Base-by-base conservation (phyloP, 176 grass and related monocot species). In the Bonia amplexicaulis region DNA sequence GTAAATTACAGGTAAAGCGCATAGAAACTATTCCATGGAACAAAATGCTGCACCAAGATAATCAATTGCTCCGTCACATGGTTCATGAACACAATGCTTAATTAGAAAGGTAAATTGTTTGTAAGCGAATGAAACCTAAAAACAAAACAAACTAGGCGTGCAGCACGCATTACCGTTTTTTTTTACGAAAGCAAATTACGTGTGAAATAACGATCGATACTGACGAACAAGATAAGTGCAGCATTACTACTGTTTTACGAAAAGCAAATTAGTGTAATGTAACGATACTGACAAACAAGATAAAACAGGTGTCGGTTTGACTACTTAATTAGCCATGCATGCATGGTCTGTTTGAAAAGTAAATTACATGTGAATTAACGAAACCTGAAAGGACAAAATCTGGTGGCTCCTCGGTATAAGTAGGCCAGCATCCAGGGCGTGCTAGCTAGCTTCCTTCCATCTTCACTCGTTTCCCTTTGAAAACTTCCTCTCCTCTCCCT, bases 361-460 rank as follows among this genome's bases (percentile, higher is more conserved):
- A 12, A 80, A 27, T 27, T 62, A 62, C 4, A 13, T 62, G 23
- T 6, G 2, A 27, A 62, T 62, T 6, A 14, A 0, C 0, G 0
- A 29, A 2, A 27, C n/a, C 59, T 12, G 27, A 2, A 26, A 62
- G 2, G n/a, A 13, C 5, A 29, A 13, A 71, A 31, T 51, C 78
- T 80, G 62, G 62, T 53, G 29, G 29, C 47, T 80, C 77, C 60
- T 80, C 31, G 1, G 49, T 70, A 82, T 66, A 85, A 85, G 67
- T 73, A 51, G n/a, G n/a, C 8, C 63, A 33, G 26, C 71, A 76
- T 68, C 78, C 76, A 41, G 22, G 55, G 41, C 6, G 27, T 0
- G 31, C 31, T 16, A n/a, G n/a, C n/a, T n/a, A n/a, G 13, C 26
- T 65, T 65, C 61, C 61, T 16, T 33, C 26, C n/a, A 64, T 31